phyloP scores from a whole-genome alignment of 495 filamentous ascomycete species.

The Glarea lozoyensis region DNA sequence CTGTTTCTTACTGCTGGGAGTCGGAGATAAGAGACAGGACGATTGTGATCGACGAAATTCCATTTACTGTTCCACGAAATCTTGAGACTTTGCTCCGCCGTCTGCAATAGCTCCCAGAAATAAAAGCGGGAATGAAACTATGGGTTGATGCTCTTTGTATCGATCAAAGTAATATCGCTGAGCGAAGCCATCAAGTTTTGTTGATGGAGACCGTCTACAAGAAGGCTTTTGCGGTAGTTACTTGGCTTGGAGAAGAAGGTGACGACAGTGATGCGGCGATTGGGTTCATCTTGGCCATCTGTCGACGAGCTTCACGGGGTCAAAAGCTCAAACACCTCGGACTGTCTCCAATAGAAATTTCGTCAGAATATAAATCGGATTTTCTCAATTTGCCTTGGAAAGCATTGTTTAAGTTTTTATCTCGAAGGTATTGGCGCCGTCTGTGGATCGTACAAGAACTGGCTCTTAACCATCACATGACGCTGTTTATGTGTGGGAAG shows the following conservation, averaged over 20 bases:
- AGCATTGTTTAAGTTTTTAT: neutral
- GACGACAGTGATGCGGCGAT: neutral
- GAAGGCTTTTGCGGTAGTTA: neutral
- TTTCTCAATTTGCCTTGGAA: neutral
- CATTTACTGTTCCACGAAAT: neutral
- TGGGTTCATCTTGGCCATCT: neutral
- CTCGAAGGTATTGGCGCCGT: neutral
- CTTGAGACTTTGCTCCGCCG: neutral
- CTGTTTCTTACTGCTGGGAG: neutral
- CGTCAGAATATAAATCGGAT: neutral
- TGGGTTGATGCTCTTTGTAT: neutral
- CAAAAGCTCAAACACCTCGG: neutral
- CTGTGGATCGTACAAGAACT: constrained; percentile 1
- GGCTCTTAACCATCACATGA: neutral
- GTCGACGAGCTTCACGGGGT: neutral
- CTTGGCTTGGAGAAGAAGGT: neutral
- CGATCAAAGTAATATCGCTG: constrained; percentile 1
- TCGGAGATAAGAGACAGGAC: neutral
- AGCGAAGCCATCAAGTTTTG: neutral
- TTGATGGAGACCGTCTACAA: neutral
- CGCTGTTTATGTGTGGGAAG: neutral
- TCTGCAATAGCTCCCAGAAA: neutral
- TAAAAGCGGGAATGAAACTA: neutral
- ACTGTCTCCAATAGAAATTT: neutral
- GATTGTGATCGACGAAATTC: neutral